Base-by-base conservation (phyloP, 1,139 yeast species). In the Insectozyma bohioensis region DNA sequence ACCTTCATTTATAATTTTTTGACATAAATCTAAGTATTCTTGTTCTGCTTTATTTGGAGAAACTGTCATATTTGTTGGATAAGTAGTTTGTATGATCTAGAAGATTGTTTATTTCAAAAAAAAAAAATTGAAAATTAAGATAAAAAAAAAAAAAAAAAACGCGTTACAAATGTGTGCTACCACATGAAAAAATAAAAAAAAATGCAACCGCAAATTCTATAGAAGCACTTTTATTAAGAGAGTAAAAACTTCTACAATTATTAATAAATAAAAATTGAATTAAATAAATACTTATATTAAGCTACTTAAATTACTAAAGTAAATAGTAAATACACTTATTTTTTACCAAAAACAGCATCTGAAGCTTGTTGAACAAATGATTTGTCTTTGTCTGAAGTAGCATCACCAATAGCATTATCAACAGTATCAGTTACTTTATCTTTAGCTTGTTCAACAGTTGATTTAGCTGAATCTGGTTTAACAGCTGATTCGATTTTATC, bases 21-120 rank as follows among this genome's bases (percentile, higher is more conserved):
- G 62, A 56, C 97, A 87, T 31, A 92, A 74, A 45, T 86, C 90
- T 23, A 92, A 75, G 55, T 92, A 92, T 10, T 88, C 90, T 49
- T 79, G 83, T 58, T 92, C 99, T 43, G 85, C 90, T 8, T 47
- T 16, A 40, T 63, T 67, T 14, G 50, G 35, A 4, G 56, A 32
- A 2, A 49, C 51, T 0, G 67, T 61, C 63, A 62, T 60, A 10
- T 12, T 26, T 12, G 7, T 5, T 26, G 23, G 4, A 15, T n/a
- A 9, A 25, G n/a, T n/a, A n/a, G n/a, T n/a, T n/a, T n/a, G n/a
- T n/a, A n/a, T n/a, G n/a, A n/a, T n/a, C n/a, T n/a, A n/a, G n/a
- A n/a, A n/a, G n/a, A n/a, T n/a, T n/a, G n/a, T n/a, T n/a, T n/a
- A n/a, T n/a, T n/a, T n/a, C n/a, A n/a, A n/a, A n/a, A n/a, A n/a